These are phyloP conservation scores for Penicillium goetzii DNA, from an alignment of 495 filamentous ascomycete species.

Conservation along the genomic window DNA sequence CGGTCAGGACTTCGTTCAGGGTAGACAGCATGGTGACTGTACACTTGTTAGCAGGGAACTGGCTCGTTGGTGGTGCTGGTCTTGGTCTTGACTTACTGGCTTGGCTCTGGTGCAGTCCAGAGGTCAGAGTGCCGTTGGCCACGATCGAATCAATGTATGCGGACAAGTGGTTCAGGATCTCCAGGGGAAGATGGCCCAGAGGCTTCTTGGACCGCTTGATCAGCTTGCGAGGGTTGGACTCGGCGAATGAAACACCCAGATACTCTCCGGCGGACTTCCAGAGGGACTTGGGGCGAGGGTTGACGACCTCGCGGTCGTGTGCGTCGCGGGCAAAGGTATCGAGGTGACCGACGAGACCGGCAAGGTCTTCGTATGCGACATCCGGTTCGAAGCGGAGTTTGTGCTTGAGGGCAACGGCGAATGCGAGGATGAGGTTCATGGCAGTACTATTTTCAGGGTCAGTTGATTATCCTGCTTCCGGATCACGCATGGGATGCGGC, in stretches of 20 bases:
- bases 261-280: slow-evolving; percentile 71
- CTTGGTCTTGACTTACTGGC: slow-evolving; percentile 36
- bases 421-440: slow-evolving; percentile 81
- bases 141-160: slow-evolving; percentile 64
- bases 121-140: slow-evolving; percentile 57
- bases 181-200: slow-evolving; percentile 76
- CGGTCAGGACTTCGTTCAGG: slow-evolving; percentile 74
- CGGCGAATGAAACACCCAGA: slow-evolving; percentile 69
- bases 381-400: slow-evolving; percentile 88
- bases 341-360: slow-evolving; percentile 46
- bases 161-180: slow-evolving; percentile 74
- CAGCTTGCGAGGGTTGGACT: slow-evolving; percentile 72
- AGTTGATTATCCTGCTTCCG: slow-evolving; percentile 12
- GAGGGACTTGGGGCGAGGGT: slow-evolving; percentile 47
- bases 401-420: slow-evolving; percentile 77
- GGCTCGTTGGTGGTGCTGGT: background rate
- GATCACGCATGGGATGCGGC: background rate
- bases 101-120: slow-evolving; percentile 50
- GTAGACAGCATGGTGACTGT: slow-evolving; percentile 45
- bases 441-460: slow-evolving; percentile 55
- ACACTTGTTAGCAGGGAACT: background rate
- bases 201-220: slow-evolving; percentile 66
- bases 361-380: slow-evolving; percentile 69
- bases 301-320: slow-evolving; percentile 51
- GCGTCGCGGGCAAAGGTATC: slow-evolving; percentile 69